A percentile compares a stretch with the other conserved stretches of the same genome.
Evolutionary conservation across 495 filamentous ascomycete species (phyloP).

Genomic region (Tuber microsphaerosporum): DNA sequence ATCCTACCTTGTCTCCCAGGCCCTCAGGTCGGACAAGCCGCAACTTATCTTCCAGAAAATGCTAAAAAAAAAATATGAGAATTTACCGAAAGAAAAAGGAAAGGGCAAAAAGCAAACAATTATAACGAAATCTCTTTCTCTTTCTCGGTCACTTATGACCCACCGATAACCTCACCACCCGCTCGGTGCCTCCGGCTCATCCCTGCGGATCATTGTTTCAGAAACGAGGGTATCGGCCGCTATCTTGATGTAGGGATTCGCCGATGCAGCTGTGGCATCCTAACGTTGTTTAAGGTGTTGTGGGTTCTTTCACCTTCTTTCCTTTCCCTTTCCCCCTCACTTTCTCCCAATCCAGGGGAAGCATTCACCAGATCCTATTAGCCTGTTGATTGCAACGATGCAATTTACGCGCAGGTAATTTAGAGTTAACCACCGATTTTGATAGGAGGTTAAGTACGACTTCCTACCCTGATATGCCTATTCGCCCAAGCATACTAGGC

Average conservation of each 20-base stretch:
- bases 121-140: background rate
- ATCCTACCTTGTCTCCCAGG: constrained; percentile 12
- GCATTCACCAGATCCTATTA: background rate
- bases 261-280: background rate
- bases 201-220: background rate
- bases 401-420: background rate
- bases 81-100: background rate
- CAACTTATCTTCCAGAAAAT: background rate
- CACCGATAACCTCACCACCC: background rate
- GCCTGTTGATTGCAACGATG: background rate
- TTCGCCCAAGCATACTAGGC: background rate
- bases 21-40: background rate
- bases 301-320: background rate
- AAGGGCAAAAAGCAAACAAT: background rate
- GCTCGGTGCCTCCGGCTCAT: background rate
- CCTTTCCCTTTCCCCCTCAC: background rate
- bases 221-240: background rate
- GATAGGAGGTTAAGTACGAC: background rate
- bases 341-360: background rate
- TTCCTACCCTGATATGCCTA: background rate
- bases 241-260: background rate
- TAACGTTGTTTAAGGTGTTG: background rate
- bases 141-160: background rate
- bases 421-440: background rate
- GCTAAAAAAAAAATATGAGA: background rate